phyloP scores from a whole-genome alignment of 495 filamentous ascomycete species.

The Talaromyces liani region DNA sequence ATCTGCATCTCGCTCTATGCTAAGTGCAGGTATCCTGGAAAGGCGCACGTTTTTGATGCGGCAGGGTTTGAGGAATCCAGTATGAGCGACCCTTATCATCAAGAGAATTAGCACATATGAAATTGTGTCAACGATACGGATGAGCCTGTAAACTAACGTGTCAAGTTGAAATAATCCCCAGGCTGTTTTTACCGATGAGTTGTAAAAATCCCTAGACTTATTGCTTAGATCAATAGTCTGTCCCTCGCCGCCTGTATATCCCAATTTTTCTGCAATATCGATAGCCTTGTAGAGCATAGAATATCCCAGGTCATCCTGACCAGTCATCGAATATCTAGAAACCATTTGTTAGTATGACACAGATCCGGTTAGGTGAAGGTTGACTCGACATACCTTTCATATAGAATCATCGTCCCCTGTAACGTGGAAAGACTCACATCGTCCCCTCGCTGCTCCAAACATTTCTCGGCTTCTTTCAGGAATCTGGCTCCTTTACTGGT shows the following conservation, averaged over 20 bases:
- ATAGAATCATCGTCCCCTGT: constrained; percentile 35
- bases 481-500: constrained; percentile 36
- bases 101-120: not conserved
- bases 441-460: constrained; percentile 15
- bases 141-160: too few species aligned
- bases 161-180: constrained; percentile 42
- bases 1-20: constrained; percentile 12
- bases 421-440: constrained; percentile 27
- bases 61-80: constrained; percentile 32
- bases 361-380: not conserved
- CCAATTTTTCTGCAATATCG: constrained; percentile 28
- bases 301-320: constrained; percentile 35
- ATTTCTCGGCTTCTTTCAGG: constrained; percentile 34
- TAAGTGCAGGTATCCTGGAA: constrained; percentile 15
- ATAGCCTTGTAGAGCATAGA: constrained; percentile 36
- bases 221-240: constrained; percentile 24
- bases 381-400: constrained; percentile 23
- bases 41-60: constrained; percentile 31
- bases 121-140: too few species aligned
- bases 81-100: constrained; percentile 29
- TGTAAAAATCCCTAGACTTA: not conserved
- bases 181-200: constrained; percentile 26
- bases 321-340: constrained; percentile 33
- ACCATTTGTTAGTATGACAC: not conserved
- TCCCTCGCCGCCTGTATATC: constrained; percentile 24